Base-by-base conservation (phyloP, 768 basidiomycete species). In the Lactifluus hygrophoroides region DNA sequence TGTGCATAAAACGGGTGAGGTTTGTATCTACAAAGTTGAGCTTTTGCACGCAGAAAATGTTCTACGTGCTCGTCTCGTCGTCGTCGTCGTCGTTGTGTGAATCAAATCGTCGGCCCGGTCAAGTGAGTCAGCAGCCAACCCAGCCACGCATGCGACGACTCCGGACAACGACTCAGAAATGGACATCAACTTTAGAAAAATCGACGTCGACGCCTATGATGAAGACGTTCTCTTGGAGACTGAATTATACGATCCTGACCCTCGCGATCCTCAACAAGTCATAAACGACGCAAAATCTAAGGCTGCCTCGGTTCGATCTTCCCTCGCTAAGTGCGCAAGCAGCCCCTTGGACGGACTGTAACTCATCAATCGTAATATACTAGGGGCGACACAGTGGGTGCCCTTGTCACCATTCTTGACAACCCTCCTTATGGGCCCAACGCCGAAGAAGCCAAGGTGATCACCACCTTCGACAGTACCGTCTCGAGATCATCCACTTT, bases 161-260 rank as follows among this genome's bases (percentile, higher is more conserved):
- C n/a, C n/a, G n/a, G n/a, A 54, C 43, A 35, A 23, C 52, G 4
- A n/a, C n/a, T n/a, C n/a, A n/a, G n/a, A n/a, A n/a, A 73, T 77
- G 76, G 77, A 79, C 48, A 69, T 69, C 60, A 82, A 84, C 52
- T 96, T 93, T 73, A 80, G 94, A 66, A 94, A 94, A 73, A 92
- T 96, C 73, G 86, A 97, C 75, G 87, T 97, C 68, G 95, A 98
- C 74, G 79, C 76, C 40, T 91, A 84, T 74, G 95, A 98, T 69
- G 95, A 97, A 71, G 95, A 97, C 66, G 80, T 84, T 23, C 73
- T 97, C 7, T 80, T 85, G 45, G 89, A 94, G 58, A 81, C 81
- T 16, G 93, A 95, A 64, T 81, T 97, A 28, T 94, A 86, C 69
- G 87, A 90, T 30, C 80, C 88, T 2, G 94, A 97, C 68, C 86